Conservation (phyloP, 306 rosid species). For the Acacia acuminata region DNA sequence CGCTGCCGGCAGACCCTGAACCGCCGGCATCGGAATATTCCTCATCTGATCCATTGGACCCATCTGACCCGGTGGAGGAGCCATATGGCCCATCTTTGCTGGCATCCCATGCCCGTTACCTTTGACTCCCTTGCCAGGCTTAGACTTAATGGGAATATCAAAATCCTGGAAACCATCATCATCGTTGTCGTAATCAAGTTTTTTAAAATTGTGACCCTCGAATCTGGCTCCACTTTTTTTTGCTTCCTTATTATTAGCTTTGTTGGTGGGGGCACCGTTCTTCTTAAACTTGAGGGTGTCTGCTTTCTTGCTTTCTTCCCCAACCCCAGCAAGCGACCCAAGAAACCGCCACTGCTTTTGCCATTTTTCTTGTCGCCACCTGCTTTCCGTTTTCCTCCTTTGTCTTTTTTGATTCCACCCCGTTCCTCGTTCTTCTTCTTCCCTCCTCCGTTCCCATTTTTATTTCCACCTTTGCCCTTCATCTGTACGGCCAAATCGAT, state of each 20-base stretch:
- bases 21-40: slow-evolving; percentile 68
- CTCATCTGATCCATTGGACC: slow-evolving; percentile 58
- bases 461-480: slow-evolving; percentile 58
- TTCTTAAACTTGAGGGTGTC: slow-evolving; percentile 36
- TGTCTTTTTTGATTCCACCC: slow-evolving; percentile 20
- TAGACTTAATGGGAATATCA: slow-evolving; percentile 48
- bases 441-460: slow-evolving; percentile 50
- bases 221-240: slow-evolving; percentile 47
- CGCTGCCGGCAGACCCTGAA: slow-evolving; percentile 76
- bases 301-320: slow-evolving; percentile 61
- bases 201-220: slow-evolving; percentile 37
- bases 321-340: slow-evolving; percentile 49
- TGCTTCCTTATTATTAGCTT: slow-evolving; percentile 34
- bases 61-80: slow-evolving; percentile 38
- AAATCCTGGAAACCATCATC: slow-evolving; percentile 47
- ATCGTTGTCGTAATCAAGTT: slow-evolving; percentile 37
- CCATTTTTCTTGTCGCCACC: slow-evolving; percentile 42
- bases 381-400: slow-evolving; percentile 54
- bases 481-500: slow-evolving; percentile 58
- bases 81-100: slow-evolving; percentile 48
- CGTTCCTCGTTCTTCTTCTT: not conserved
- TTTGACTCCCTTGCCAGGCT: slow-evolving; percentile 46
- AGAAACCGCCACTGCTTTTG: slow-evolving; percentile 49
- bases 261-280: slow-evolving; percentile 36
- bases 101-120: not conserved